Conservation (phyloP, 2,329 filamentous ascomycete species). For the Cucurbitaria berberidis region DNA sequence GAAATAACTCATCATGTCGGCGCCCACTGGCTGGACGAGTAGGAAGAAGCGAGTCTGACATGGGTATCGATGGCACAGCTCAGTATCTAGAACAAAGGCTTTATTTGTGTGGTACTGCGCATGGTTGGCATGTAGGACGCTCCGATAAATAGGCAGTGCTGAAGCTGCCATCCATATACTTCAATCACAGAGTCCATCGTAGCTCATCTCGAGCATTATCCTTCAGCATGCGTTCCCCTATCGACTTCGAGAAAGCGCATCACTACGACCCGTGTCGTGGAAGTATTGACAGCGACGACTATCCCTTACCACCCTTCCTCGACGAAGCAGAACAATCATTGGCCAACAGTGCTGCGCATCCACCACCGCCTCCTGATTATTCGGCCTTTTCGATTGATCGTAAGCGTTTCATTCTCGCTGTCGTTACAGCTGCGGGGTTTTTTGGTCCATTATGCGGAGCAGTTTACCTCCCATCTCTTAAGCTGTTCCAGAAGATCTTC, state of each 20-base stretch:
- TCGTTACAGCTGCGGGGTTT: constrained; percentile 52
- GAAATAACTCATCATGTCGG: constrained; percentile 21
- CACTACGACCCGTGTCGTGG: constrained; percentile 28
- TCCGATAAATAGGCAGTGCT: constrained; percentile 23
- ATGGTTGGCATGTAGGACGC: constrained; percentile 19
- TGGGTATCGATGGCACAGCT: constrained; percentile 10
- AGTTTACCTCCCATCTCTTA: constrained; percentile 54
- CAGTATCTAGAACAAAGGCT: constrained; percentile 7
- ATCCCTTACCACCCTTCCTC: constrained; percentile 18
- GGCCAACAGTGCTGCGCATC: constrained; percentile 8
- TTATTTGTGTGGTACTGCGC: constrained; percentile 10
- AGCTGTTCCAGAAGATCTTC: constrained; percentile 48
- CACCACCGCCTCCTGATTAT: constrained; percentile 36
- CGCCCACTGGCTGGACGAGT: constrained; percentile 7
- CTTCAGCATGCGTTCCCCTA: constrained; percentile 28
- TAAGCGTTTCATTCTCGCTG: constrained; percentile 47
- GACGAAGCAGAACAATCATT: constrained; percentile 18
- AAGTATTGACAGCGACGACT: constrained; percentile 29
- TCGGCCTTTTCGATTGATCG: constrained; percentile 48
- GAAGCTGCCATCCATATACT: constrained; percentile 20
- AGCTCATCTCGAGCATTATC: constrained; percentile 1
- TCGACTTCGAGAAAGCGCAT: constrained; percentile 33
- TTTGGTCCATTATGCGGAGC: constrained; percentile 54
- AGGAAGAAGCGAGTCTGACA: constrained; percentile 7
- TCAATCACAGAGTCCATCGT: constrained; percentile 13